Conservation (phyloP, 1,284 basidiomycete species). For the Chalciporus sp. region DNA sequence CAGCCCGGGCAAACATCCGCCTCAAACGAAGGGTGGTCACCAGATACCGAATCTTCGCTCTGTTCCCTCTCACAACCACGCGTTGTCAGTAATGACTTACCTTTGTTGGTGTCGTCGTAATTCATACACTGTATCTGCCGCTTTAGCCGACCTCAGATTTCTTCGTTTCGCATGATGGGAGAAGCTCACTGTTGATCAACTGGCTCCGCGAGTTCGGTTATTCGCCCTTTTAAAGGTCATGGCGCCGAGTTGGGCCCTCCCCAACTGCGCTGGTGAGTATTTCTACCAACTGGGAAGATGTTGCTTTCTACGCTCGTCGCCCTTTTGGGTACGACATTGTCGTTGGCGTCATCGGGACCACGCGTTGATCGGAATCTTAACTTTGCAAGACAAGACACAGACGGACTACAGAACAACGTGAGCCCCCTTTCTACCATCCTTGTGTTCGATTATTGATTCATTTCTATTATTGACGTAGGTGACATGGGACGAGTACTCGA, state of each 20-base stretch:
- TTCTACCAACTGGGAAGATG: constrained; percentile 7
- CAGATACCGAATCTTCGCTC: neutral
- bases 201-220: neutral
- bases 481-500: constrained; percentile 52
- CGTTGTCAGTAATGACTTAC: neutral
- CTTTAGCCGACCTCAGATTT: neutral
- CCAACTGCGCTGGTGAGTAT: neutral
- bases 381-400: constrained; percentile 17
- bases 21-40: constrained; percentile 5
- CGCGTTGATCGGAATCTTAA: constrained; percentile 11
- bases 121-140: neutral
- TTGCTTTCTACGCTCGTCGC: constrained; percentile 12
- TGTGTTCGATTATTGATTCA: neutral
- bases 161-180: neutral
- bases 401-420: constrained; percentile 24
- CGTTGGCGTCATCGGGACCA: constrained; percentile 10
- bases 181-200: neutral
- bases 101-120: neutral
- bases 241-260: neutral
- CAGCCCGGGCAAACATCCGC: neutral
- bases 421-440: neutral
- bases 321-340: constrained; percentile 14
- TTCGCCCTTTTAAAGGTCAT: constrained; percentile 7
- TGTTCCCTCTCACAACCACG: neutral
- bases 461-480: constrained; percentile 24